A percentile compares a stretch with the other conserved stretches of the same genome.
Evolutionary conservation across 495 filamentous ascomycete species (phyloP).

Genomic region (Poronia punctata): DNA sequence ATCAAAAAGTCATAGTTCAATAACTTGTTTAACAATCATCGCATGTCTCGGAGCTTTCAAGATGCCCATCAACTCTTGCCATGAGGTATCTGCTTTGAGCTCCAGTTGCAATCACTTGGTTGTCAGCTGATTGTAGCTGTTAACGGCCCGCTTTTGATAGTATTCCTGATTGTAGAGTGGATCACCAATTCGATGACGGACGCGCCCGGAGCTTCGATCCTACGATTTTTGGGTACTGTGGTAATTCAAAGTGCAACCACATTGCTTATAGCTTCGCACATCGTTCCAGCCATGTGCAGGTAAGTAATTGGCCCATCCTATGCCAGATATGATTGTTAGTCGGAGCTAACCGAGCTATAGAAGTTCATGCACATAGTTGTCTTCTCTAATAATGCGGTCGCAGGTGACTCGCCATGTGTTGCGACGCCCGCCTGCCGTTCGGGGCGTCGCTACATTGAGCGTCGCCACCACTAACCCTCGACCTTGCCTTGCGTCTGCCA

Average conservation of each 20-base stretch:
- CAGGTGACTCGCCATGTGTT: conserved; percentile 50
- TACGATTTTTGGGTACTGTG: conserved; percentile 1
- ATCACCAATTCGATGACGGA: no score
- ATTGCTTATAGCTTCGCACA: background rate
- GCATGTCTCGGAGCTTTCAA: no score
- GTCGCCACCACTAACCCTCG: no score
- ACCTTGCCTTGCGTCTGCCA: conserved; percentile 10
- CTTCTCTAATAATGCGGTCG: conserved; percentile 62
- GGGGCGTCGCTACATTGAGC: conserved; percentile 12
- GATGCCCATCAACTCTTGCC: no score
- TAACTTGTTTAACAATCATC: no score
- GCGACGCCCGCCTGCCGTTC: conserved; percentile 26
- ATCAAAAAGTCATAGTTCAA: no score
- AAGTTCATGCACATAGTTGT: conserved; percentile 18
- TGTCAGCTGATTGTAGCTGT: no score
- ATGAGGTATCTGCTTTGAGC: no score
- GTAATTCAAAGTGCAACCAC: background rate
- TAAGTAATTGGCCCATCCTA: conserved; percentile 8
- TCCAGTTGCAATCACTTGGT: no score
- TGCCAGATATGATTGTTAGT: background rate
- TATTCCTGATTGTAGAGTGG: no score
- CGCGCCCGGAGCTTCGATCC: conserved; percentile 6
- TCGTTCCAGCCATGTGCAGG: conserved; percentile 25
- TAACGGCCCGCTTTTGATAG: no score
- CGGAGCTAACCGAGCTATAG: conserved; percentile 17